Percentiles rank a stretch among this genome's conserved stretches.
phyloP scores from a whole-genome alignment of 805 yeast species.

The Teunomyces stri region DNA sequence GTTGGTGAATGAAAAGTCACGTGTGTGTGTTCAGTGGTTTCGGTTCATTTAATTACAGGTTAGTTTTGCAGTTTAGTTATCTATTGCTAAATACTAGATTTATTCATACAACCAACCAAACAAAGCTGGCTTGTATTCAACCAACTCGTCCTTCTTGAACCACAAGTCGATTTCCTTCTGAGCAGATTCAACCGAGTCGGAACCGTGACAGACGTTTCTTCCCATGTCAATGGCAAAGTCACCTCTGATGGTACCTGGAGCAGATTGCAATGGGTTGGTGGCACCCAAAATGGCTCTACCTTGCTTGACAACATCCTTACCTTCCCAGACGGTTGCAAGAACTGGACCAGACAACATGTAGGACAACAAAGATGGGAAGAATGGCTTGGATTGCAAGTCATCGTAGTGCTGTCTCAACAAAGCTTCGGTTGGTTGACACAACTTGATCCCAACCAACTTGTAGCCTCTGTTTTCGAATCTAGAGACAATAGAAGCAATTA shows the following conservation, averaged over 20 bases:
- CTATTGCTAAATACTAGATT: conserved; percentile 14
- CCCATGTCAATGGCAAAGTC: conserved; percentile 98
- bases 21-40: too few species aligned
- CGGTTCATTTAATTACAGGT: not conserved
- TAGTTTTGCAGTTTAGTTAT: too few species aligned
- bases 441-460: conserved; percentile 95
- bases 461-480: conserved; percentile 97
- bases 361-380: conserved; percentile 93
- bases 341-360: conserved; percentile 99
- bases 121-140: conserved; percentile 84
- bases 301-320: conserved; percentile 98
- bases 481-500: conserved; percentile 81
- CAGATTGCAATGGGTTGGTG: conserved; percentile 95
- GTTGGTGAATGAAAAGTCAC: not conserved
- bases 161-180: conserved; percentile 92
- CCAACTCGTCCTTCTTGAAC: conserved; percentile 97
- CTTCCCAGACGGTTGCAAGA: conserved; percentile 99
- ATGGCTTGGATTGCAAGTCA: conserved; percentile 93
- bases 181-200: conserved; percentile 98
- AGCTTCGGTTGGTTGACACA: conserved; percentile 81
- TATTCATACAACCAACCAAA: conserved; percentile 94
- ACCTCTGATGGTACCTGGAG: conserved; percentile 99
- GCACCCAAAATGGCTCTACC: conserved; percentile 98
- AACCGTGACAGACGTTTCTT: conserved; percentile 99
- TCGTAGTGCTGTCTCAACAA: conserved; percentile 91